Base-by-base conservation (phyloP, 192 early-diverging fungal species). In the Radiomyces spectabilis region DNA sequence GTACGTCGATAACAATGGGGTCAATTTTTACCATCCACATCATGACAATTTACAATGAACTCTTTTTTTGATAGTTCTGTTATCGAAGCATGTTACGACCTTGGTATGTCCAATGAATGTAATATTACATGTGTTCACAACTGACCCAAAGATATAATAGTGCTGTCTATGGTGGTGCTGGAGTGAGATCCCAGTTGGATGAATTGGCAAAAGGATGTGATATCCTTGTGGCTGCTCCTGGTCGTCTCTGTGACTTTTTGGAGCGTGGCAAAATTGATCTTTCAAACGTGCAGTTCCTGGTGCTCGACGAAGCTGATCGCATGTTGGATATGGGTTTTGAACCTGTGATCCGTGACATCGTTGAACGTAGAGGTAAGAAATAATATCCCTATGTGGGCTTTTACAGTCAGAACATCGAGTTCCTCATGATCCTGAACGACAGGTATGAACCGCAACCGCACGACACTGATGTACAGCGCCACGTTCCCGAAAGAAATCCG, bases 221-320 rank as follows among this genome's bases (percentile, higher is more conserved):
- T 59, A 80, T 95, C 40, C 74, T 99, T 19, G 87, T 99, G 25
- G 95, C 89, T 37, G 95, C 96, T 2, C 96, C 96, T 1, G 96
- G 96, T 12, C 87, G 96, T 29, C 50, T 99, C 10, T 81, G 83
- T 22, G 89, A 92, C 53, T 59, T 59, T 2, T 69, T 89, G 56
- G 58, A 87, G 22, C 38, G 69, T 31, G 79, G 73, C 43, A 58
- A 66, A 6, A 51, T 59, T 15, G 66, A 72, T 49, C 51, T 72
- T 1, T 61, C 74, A n/a, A 55, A 68, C 34, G 50, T 77, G 31
- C 65, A 76, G 47, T 77, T 77, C 25, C 73, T 97, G 48, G 82
- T 98, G 33, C 74, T 97, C 47, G 95, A 98, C 64, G 95, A 98
- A 71, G n/a, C n/a, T n/a, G n/a, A n/a, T n/a, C n/a, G n/a, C n/a